Evolutionary conservation across 2,329 filamentous ascomycete species (phyloP), one percentile per base, ranked within the genome.

Genomic region (Huntiella decipiens): DNA sequence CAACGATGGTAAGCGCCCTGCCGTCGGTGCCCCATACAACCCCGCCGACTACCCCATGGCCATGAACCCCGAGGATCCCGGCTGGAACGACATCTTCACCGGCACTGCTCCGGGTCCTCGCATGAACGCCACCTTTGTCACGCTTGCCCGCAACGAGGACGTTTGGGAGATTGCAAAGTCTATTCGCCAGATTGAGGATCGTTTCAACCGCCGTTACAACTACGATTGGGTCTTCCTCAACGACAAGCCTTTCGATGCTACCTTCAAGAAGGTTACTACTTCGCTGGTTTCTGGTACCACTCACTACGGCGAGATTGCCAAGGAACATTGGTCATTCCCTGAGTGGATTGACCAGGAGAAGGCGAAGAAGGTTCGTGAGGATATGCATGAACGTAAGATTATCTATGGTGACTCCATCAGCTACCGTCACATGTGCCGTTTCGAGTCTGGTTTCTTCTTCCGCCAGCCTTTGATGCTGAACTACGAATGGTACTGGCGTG

Each of bases 221-320:
- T 98, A 98, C 65, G 88, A 96, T 60, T 98, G 92, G 92, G 88
- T 98, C 45, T 98, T 98, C 66, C 68, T 98, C 51, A 98, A 98
- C 64, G 91, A 98, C 60, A 77, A 87, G 61, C 83, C 86, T 1
- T 98, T 98, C 57, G 82, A 94, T 58, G 82, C 83, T 3, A 78
- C 77, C 7, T 98, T 98, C 71, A 96, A 87, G 63, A 88, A 85
- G 63, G 71, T 96, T 53, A 98, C 91, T 3, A 73, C 73, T 4
- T 79, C 85, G 1, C 73, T 98, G 34, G 82, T 92, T n/a, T 96
- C 88, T 10, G 91, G 91, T 48, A 93, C 76, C 55, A 87, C 91
- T 39, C 75, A 82, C 60, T 98, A 95, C 60, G 91, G 87, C 60
- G 69, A 80, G 60, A 96, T 98, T 51, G 77, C 83, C 37, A 70